Evolutionary conservation across 805 yeast genomes (phyloP), one percentile per base, ranked within the genome.

Genomic region (Yarrowia sp.): DNA sequence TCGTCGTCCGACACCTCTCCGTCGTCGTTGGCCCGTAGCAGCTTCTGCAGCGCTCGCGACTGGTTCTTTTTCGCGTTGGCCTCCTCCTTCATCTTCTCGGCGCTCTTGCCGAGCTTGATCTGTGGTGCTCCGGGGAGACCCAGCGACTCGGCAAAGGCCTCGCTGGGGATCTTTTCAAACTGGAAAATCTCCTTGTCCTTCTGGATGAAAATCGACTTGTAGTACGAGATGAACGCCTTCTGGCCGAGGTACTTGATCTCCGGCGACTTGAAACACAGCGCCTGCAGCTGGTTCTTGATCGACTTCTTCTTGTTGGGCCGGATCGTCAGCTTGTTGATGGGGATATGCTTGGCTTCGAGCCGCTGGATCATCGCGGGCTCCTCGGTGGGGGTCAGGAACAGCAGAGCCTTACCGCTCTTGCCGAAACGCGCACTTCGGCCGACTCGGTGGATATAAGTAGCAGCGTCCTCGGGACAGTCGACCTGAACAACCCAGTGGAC

Each of bases 41-140:
- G 75, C 6, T 81, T 79, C 49, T 82, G 68, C 65, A 92, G 74
- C 66, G 85, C 84, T 69, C 97, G 82, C 0, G 96, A 85, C 24
- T 86, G 83, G 72, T 93, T 93, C 74, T 93, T 93, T 18, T 51
- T 51, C 76, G 83, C 76, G 67, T 85, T 90, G 70, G 90, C 90
- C 24, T 80, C 76, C 61, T 73, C 72, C 32, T 79, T 69, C 22
- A 78, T 74, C 35, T 67, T 73, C 44, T 74, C 76, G 32, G 68
- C 72, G 6, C 60, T 56, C 70, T 72, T 74, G 14, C 85, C 87
- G 41, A 78, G 78, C 71, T 90, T 91, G 68, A 94, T 87, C 68
- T 88, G 86, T 42, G 99, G 99, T 3, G 97, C 97, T 61, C 97
- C 97, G 1, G 98, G 97, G 42, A 94, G 80, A 9, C 99, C 99